Conservation (phyloP, 352 stramenopile genomes). For the Pythium insidiosum region DNA sequence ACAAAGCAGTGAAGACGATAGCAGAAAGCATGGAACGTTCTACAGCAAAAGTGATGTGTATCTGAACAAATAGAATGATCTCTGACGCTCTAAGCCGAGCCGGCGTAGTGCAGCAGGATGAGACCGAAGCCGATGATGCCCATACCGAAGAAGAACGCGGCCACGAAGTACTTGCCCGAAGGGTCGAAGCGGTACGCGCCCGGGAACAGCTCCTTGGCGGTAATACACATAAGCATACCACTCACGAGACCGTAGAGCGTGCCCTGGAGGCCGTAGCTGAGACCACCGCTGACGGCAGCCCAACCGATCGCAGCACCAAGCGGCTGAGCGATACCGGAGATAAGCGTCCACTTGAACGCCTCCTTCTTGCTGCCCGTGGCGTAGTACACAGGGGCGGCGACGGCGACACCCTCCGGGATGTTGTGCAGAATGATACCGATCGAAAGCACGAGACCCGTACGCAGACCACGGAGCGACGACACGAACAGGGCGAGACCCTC, state of each 20-base stretch:
- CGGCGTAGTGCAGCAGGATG: constrained; percentile 71
- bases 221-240: constrained; percentile 94
- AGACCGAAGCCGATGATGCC: constrained; percentile 86
- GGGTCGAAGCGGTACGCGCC: constrained; percentile 88
- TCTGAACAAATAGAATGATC: not conserved
- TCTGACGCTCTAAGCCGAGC: not conserved
- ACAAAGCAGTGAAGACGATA: too few species aligned
- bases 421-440: constrained; percentile 97
- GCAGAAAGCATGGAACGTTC: too few species aligned
- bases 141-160: constrained; percentile 83
- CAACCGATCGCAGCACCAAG: constrained; percentile 87
- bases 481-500: constrained; percentile 96
- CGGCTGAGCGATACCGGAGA: constrained; percentile 86
- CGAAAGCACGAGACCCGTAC: constrained; percentile 86
- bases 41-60: not conserved
- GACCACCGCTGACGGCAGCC: constrained; percentile 37
- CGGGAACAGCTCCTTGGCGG: constrained; percentile 85
- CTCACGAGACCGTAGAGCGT: constrained; percentile 89
- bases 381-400: constrained; percentile 94
- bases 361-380: constrained; percentile 88
- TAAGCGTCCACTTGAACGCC: constrained; percentile 87
- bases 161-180: constrained; percentile 80
- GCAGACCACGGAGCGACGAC: constrained; percentile 84
- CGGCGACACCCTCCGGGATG: constrained; percentile 92
- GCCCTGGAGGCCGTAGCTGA: constrained; percentile 64